Base-by-base conservation (phyloP, 2,329 filamentous ascomycete genomes). In the Chaetomiaceae sp. region DNA sequence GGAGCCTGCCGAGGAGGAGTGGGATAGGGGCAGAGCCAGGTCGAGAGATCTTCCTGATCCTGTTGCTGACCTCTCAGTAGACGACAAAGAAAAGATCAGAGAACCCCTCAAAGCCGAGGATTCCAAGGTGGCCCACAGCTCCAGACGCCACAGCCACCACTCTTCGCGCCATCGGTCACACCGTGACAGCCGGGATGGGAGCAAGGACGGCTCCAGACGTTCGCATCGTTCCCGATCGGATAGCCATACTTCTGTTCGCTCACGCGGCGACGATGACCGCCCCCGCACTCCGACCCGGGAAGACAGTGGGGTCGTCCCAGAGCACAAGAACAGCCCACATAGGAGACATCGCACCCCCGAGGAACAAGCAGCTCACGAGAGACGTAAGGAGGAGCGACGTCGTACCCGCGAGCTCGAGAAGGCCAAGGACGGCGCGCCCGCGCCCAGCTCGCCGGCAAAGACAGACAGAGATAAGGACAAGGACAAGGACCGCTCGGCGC, bases 51-150 rank as follows among this genome's bases (percentile, higher is more conserved):
- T 73, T 69, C 65, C 68, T 64, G 67, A 69, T 67, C 70, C 72
- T 68, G 72, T 75, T 75, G 72, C 78, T 81, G 75, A 81, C 77
- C 71, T 75, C 65, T 76, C 72, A 68, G 70, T 72, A 81, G 77
- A 78, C 69, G 75, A 77, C 51, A 66, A 64, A 59, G 55, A 45
- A 60, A 75, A 67, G 64, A 67, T 64, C 63, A 72, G 67, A 65
- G 69, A 71, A 56, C 62, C 62, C 49, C 63, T 63, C 57, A 67
- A 67, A 53, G 64, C 67, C 41, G 67, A 68, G 58, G 69, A 73
- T 56, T 51, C 61, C 57, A 59, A 64, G 53, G 58, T 63, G 32
- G 56, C 60, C 9, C 61, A 64, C 58, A 55, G 58, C 47, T 58
- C 62, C 47, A 67, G 67, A 58, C 72, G 70, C 55, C 72, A 71